phyloP scores from a whole-genome alignment of 768 basidiomycete species.

The Auriscalpium microsporum region DNA sequence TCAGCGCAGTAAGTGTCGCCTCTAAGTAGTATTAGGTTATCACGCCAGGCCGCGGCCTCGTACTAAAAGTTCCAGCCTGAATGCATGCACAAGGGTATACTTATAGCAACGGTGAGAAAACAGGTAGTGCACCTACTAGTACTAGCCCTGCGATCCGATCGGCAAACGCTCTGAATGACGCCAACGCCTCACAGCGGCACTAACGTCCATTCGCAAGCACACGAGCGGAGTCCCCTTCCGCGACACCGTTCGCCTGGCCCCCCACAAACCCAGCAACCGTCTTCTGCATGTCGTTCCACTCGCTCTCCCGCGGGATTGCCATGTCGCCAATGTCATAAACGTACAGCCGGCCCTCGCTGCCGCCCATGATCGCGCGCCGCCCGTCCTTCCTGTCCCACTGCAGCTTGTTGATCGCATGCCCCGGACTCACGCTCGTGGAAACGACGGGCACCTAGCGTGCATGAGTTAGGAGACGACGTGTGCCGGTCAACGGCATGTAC shows the following conservation, averaged over 20 bases:
- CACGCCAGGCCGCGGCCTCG: too few relatives aligned
- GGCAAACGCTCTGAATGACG: too few relatives aligned
- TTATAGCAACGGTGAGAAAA: too few relatives aligned
- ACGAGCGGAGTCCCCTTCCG: conserved; percentile 20
- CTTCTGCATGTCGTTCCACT: conserved; percentile 92
- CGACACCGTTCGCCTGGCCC: conserved; percentile 34
- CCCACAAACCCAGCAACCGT: conserved; percentile 62
- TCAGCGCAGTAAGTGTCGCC: too few relatives aligned
- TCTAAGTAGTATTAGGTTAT: too few relatives aligned
- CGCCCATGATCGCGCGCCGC: conserved; percentile 80
- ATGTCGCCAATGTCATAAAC: conserved; percentile 94
- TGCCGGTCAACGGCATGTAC: conserved; percentile 18
- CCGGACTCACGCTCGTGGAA: conserved; percentile 73
- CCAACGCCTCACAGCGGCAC: not conserved
- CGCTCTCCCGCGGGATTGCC: conserved; percentile 78
- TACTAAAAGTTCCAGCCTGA: too few relatives aligned
- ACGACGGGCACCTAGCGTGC: conserved; percentile 73
- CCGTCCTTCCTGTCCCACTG: conserved; percentile 95
- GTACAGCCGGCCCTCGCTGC: conserved; percentile 87
- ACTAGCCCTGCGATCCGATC: too few relatives aligned
- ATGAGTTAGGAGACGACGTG: not conserved
- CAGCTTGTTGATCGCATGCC: conserved; percentile 88
- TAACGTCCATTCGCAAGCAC: conserved; percentile 29
- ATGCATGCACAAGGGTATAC: too few relatives aligned
- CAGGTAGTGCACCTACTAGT: too few relatives aligned